Conservation (phyloP, 1,284 basidiomycete genomes). For the Papiliotrema laurentii region DNA sequence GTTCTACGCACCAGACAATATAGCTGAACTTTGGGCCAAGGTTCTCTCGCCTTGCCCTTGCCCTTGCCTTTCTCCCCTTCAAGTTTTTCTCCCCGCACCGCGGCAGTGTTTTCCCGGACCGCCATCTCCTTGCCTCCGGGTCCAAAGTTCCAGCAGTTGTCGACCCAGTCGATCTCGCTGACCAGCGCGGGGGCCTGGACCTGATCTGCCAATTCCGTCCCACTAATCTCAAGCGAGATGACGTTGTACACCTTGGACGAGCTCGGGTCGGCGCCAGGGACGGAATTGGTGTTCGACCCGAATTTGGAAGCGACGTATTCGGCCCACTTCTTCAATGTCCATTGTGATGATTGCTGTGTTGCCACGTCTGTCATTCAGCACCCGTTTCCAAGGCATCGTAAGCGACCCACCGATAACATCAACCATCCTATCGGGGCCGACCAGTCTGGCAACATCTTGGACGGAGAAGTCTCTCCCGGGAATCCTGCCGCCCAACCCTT, state of each 20-base stretch:
- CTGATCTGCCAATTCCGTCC: constrained; percentile 66
- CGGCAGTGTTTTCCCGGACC: constrained; percentile 40
- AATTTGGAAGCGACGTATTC: constrained; percentile 61
- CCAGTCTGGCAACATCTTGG: constrained; percentile 69
- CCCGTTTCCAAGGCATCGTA: constrained; percentile 7
- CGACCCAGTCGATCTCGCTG: constrained; percentile 92
- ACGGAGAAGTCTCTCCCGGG: constrained; percentile 39
- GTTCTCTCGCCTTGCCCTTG: constrained; percentile 15
- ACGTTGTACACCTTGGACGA: constrained; percentile 73
- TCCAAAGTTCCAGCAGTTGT: constrained; percentile 74
- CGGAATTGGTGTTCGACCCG: constrained; percentile 4
- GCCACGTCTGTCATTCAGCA: constrained; percentile 62
- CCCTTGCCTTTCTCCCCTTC: constrained; percentile 10
- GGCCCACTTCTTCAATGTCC: constrained; percentile 87
- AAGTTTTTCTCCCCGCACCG: not conserved
- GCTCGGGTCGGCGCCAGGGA: constrained; percentile 9
- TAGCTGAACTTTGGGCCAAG: constrained; percentile 88
- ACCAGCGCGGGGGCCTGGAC: constrained; percentile 80
- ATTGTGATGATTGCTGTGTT: constrained; percentile 70
- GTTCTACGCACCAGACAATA: constrained; percentile 86
- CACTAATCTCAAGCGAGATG: constrained; percentile 80
- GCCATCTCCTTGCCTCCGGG: constrained; percentile 34
- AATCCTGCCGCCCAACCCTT: constrained; percentile 41
- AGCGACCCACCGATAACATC: constrained; percentile 75
- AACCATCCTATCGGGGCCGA: constrained; percentile 71